Conservation (phyloP, 1,284 basidiomycete species). For the Moesziomyces sp. region DNA sequence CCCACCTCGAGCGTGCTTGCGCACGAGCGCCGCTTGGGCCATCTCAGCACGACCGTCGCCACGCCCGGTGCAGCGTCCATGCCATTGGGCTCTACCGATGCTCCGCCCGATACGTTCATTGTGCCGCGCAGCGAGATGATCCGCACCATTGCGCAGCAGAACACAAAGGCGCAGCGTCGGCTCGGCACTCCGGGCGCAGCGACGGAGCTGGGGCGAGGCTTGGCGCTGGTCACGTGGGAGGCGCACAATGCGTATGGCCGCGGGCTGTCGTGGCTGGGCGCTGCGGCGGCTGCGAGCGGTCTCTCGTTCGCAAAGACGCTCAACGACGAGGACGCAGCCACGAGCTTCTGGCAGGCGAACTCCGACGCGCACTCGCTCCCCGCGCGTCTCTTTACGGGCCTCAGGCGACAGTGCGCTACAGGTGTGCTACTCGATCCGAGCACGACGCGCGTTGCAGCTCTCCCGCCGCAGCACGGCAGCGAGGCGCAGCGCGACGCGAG, state of each 20-base stretch:
- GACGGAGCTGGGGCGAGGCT: slow-evolving; percentile 36
- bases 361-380: slow-evolving; percentile 46
- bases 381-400: slow-evolving; percentile 25
- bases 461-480: neutral
- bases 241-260: slow-evolving; percentile 35
- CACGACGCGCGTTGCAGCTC: slow-evolving; percentile 13
- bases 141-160: slow-evolving; percentile 28
- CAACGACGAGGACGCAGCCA: slow-evolving; percentile 36
- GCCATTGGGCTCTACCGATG: neutral
- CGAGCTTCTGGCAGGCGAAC: slow-evolving; percentile 34
- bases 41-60: slow-evolving; percentile 11
- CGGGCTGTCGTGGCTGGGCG: slow-evolving; percentile 44
- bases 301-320: slow-evolving; percentile 29
- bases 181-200: slow-evolving; percentile 9
- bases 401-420: slow-evolving; percentile 34
- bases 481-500: neutral
- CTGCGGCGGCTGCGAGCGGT: slow-evolving; percentile 40
- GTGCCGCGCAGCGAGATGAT: slow-evolving; percentile 42
- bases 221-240: slow-evolving; percentile 46
- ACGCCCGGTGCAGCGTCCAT: slow-evolving; percentile 2
- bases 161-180: slow-evolving; percentile 27
- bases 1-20: slow-evolving; percentile 40
- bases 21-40: slow-evolving; percentile 19
- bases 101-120: slow-evolving; percentile 38
- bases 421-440: slow-evolving; percentile 42